A percentile compares a stretch with the other conserved stretches of the same genome.
Conservation (phyloP, 148 eudicot genomes). For the Rhododendron kiyosumense region DNA sequence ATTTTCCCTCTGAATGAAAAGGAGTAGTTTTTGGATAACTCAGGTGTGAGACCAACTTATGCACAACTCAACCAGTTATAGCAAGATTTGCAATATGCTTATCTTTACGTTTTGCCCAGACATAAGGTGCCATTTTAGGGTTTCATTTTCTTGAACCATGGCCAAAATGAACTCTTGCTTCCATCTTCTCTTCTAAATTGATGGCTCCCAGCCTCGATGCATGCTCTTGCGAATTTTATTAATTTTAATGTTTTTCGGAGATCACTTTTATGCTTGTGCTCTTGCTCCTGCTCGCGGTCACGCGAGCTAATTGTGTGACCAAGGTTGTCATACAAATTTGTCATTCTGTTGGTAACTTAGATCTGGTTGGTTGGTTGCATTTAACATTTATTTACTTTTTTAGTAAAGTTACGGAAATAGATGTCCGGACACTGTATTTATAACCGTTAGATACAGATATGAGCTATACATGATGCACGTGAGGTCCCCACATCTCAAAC, state of each 20-base stretch:
- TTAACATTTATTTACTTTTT: no score
- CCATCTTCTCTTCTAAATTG: neutral
- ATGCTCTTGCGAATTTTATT: no score
- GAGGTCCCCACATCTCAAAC: no score
- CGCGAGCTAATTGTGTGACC: no score
- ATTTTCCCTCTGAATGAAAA: no score
- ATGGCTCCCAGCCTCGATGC: no score
- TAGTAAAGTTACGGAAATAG: no score
- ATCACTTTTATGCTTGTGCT: no score
- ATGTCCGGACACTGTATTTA: neutral
- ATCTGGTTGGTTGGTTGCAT: neutral
- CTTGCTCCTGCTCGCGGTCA: no score
- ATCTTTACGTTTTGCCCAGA: neutral
- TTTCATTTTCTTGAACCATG: neutral
- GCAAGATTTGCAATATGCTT: neutral
- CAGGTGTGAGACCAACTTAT: no score
- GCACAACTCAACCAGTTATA: neutral
- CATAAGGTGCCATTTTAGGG: slow-evolving; percentile 8
- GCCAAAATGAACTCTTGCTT: slow-evolving; percentile 1
- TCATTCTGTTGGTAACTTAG: neutral
- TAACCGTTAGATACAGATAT: no score
- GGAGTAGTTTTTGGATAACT: neutral
- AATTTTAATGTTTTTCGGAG: no score
- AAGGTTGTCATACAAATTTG: neutral
- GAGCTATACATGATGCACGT: neutral